These are phyloP conservation scores for Diaporthe eres DNA, from an alignment of 2,329 filamentous ascomycete species.

Conservation along the genomic window DNA sequence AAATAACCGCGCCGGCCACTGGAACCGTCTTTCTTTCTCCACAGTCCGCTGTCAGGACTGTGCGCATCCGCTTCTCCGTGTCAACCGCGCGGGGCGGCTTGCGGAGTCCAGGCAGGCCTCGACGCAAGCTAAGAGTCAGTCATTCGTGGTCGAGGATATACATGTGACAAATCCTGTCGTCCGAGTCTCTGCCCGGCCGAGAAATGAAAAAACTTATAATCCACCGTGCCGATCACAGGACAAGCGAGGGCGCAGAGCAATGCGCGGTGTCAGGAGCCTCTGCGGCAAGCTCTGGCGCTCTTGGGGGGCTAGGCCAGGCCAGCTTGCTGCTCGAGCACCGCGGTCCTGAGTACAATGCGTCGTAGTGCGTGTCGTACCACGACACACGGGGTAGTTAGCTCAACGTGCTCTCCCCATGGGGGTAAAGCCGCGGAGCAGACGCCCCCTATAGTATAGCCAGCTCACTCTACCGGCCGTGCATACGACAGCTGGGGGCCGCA, in stretches of 20 bases:
- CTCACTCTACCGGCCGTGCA: conserved; percentile 16
- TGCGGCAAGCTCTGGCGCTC: neutral
- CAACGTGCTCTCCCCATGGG: conserved; percentile 2
- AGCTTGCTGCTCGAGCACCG: neutral
- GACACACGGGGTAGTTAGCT: conserved; percentile 17
- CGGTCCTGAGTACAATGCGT: neutral
- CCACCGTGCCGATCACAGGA: neutral
- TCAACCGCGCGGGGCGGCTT: neutral
- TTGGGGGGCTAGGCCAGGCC: neutral
- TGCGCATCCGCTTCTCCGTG: neutral
- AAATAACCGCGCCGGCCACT: conserved; percentile 5
- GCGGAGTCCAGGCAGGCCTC: neutral
- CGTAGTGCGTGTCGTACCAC: conserved; percentile 1
- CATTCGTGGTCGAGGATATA: neutral
- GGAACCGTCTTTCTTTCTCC: neutral
- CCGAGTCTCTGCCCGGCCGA: neutral
- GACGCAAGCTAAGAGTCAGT: conserved; percentile 1
- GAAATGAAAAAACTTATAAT: neutral
- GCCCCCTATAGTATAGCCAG: conserved; percentile 10
- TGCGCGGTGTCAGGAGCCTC: conserved; percentile 1
- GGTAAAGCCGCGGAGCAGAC: conserved; percentile 19
- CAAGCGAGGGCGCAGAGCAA: neutral
- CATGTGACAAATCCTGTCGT: conserved; percentile 15
- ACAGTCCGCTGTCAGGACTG: neutral
- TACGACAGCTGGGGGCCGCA: neutral